phyloP scores from a whole-genome alignment of 2,329 filamentous ascomycete species.

The Cladophialophora carrionii region DNA sequence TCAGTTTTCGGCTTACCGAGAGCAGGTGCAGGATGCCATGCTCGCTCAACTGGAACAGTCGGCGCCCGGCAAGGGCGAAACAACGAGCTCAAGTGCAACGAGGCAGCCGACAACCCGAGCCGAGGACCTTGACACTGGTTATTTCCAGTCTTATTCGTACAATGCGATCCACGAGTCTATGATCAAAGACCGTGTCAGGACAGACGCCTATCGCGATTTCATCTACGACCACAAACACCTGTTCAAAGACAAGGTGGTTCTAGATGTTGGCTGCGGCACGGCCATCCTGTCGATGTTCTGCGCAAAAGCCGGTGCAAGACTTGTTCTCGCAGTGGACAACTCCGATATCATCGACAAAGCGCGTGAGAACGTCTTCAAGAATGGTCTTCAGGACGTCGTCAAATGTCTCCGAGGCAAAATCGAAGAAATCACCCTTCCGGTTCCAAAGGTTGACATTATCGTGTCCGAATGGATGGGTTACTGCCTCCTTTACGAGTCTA shows the following conservation, averaged over 20 bases:
- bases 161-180: conserved; percentile 94
- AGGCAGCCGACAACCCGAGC: conserved; percentile 49
- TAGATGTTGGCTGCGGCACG: conserved; percentile 85
- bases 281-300: conserved; percentile 95
- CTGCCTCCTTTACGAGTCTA: conserved; percentile 87
- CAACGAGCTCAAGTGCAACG: conserved; percentile 42
- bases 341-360: conserved; percentile 88
- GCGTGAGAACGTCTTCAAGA: conserved; percentile 79
- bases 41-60: conserved; percentile 65
- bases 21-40: conserved; percentile 67
- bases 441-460: conserved; percentile 86
- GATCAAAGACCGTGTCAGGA: conserved; percentile 87
- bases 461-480: conserved; percentile 99
- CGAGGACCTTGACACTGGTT: conserved; percentile 55
- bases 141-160: conserved; percentile 67
- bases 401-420: conserved; percentile 83
- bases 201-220: conserved; percentile 91
- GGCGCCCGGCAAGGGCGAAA: conserved; percentile 40
- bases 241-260: conserved; percentile 81
- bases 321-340: conserved; percentile 89
- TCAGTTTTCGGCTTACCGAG: conserved; percentile 68
- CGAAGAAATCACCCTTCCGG: conserved; percentile 79
- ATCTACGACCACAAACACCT: conserved; percentile 89
- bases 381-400: conserved; percentile 73
- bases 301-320: conserved; percentile 81